These are phyloP conservation scores for Prototheca wickerhamii DNA, from an alignment of 163 green algal genomes.

Conservation along the genomic window DNA sequence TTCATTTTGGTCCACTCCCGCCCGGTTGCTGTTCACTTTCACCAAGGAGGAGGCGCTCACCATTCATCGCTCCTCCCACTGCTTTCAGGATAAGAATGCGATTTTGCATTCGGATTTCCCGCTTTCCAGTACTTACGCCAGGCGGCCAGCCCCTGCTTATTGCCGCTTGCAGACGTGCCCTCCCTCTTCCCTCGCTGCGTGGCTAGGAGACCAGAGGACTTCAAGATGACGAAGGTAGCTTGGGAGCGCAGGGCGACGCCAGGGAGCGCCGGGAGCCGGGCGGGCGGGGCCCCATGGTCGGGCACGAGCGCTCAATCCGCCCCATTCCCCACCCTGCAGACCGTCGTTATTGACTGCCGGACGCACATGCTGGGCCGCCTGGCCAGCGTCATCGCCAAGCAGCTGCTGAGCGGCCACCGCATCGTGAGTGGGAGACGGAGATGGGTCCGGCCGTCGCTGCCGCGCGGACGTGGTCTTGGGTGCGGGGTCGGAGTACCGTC, in stretches of 20 bases:
- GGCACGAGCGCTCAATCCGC: background rate
- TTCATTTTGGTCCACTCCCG: no score
- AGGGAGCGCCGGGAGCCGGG: background rate
- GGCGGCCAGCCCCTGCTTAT: no score
- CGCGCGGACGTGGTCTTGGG: background rate
- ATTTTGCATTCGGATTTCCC: no score
- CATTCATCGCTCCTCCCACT: no score
- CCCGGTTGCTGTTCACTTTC: no score
- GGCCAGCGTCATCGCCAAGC: constrained; percentile 93
- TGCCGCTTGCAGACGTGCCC: no score
- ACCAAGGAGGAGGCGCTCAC: no score
- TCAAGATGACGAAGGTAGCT: constrained; percentile 1
- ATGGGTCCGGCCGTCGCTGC: background rate
- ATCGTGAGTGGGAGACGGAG: constrained; percentile 56
- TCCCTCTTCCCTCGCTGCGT: background rate
- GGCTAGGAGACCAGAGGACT: background rate
- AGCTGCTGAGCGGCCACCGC: constrained; percentile 89
- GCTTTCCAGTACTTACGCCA: no score
- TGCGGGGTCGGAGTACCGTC: background rate
- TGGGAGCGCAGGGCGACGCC: background rate
- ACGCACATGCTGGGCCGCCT: constrained; percentile 96
- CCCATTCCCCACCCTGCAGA: constrained; percentile 40
- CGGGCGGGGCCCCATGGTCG: background rate
- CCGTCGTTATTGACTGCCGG: constrained; percentile 87
- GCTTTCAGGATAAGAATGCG: no score